These are phyloP conservation scores for Lactifluus hygrophoroides DNA, from an alignment of 768 basidiomycete genomes.

Conservation along the genomic window DNA sequence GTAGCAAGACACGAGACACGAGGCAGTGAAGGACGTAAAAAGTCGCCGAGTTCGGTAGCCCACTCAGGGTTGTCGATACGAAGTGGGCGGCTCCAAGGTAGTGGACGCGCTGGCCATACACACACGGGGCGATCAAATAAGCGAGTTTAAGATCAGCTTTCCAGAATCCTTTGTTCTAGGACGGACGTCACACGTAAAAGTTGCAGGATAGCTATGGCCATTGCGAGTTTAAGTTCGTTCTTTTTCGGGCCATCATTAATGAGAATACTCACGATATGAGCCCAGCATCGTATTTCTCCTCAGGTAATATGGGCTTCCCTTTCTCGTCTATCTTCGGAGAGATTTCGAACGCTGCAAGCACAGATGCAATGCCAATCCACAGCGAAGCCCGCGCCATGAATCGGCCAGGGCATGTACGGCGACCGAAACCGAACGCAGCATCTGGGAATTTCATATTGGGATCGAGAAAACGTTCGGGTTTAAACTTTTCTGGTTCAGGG, in stretches of 20 bases:
- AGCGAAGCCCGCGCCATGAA: conserved; percentile 14
- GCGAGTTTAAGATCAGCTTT: background rate
- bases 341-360: conserved; percentile 7
- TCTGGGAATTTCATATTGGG: background rate
- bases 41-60: too few relatives aligned
- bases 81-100: too few relatives aligned
- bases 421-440: conserved; percentile 14
- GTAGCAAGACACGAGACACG: too few relatives aligned
- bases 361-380: conserved; percentile 11
- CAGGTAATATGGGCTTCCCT: conserved; percentile 2
- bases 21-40: too few relatives aligned
- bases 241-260: background rate
- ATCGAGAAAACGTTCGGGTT: conserved; percentile 30
- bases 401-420: conserved; percentile 25
- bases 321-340: conserved; percentile 5
- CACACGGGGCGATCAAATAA: background rate
- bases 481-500: conserved; percentile 31
- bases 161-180: background rate
- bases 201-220: background rate
- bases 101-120: too few relatives aligned
- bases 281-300: conserved; percentile 7
- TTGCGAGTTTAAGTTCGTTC: background rate
- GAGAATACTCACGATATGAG: conserved; percentile 10
- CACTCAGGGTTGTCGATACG: too few relatives aligned
- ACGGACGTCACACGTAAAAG: background rate